A percentile compares a stretch with the other conserved stretches of the same genome.
Evolutionary conservation across 805 yeast species (phyloP).

Genomic region (Allodekkera sacchari): DNA sequence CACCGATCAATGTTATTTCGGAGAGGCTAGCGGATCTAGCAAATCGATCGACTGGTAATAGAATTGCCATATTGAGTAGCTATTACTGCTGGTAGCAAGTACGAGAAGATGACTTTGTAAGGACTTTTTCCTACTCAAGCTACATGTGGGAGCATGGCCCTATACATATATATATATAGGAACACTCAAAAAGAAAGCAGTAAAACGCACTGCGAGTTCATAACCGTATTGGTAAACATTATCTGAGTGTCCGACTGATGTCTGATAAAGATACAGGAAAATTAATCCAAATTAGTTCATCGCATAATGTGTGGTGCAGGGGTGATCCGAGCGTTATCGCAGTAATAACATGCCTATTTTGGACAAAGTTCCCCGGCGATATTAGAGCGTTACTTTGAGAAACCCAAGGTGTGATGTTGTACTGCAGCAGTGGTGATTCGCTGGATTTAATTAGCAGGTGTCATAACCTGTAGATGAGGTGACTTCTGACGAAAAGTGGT

Average conservation of each 20-base stretch:
- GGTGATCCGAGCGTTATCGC: slow-evolving; percentile 2
- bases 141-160: too few relatives aligned
- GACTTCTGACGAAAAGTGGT: background rate
- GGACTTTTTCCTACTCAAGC: too few relatives aligned
- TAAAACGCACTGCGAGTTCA: too few relatives aligned
- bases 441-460: background rate
- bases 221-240: background rate
- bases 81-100: background rate
- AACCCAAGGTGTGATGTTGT: background rate
- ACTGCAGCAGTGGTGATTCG: background rate
- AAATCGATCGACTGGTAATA: background rate
- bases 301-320: background rate
- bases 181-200: too few relatives aligned
- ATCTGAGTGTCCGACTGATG: background rate
- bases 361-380: slow-evolving; percentile 5
- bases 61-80: background rate
- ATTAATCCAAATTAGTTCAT: background rate
- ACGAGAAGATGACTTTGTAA: too few relatives aligned
- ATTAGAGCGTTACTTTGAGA: background rate
- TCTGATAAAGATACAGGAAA: background rate
- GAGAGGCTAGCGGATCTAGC: background rate
- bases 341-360: slow-evolving; percentile 6
- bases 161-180: too few relatives aligned
- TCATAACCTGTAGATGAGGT: background rate
- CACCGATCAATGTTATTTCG: background rate